Evolutionary conservation across 345 rosid species (phyloP).

Genomic region (Melaleuca quinquenervia): DNA sequence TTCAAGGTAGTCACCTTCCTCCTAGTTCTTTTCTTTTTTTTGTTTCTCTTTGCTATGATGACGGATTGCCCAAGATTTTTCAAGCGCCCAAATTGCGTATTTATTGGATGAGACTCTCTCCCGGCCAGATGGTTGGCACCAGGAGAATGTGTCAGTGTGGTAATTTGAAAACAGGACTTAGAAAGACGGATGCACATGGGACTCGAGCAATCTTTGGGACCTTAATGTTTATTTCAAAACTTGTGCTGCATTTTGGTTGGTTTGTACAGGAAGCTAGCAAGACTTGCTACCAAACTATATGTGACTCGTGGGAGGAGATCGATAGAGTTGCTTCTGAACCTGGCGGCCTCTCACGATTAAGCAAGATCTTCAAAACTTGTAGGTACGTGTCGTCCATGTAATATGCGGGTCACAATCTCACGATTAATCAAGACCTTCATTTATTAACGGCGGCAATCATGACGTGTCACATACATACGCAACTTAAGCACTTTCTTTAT

Average conservation of each 20-base stretch:
- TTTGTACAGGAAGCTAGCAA: conserved; percentile 34
- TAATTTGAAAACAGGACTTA: background rate
- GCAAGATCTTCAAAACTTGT: conserved; percentile 64
- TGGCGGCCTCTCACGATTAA: conserved; percentile 35
- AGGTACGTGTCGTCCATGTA: background rate
- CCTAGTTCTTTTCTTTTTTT: background rate
- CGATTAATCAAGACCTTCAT: background rate
- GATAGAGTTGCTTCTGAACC: conserved; percentile 41
- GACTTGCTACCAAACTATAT: conserved; percentile 44
- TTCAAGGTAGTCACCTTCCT: conserved; percentile 18
- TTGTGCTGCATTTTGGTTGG: background rate
- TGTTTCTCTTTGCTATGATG: background rate
- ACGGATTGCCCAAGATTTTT: background rate
- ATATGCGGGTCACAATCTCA: background rate
- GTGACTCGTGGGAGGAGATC: conserved; percentile 54
- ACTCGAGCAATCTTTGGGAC: background rate
- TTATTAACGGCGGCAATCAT: background rate
- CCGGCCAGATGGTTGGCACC: background rate
- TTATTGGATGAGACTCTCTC: background rate
- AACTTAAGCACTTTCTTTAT: background rate
- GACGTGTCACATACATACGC: background rate
- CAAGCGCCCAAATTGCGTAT: background rate
- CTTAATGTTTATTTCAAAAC: background rate
- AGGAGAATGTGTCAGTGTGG: background rate
- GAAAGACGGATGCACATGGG: background rate